Conservation (phyloP, 208 protist species). For the Trypanosoma theileri region DNA sequence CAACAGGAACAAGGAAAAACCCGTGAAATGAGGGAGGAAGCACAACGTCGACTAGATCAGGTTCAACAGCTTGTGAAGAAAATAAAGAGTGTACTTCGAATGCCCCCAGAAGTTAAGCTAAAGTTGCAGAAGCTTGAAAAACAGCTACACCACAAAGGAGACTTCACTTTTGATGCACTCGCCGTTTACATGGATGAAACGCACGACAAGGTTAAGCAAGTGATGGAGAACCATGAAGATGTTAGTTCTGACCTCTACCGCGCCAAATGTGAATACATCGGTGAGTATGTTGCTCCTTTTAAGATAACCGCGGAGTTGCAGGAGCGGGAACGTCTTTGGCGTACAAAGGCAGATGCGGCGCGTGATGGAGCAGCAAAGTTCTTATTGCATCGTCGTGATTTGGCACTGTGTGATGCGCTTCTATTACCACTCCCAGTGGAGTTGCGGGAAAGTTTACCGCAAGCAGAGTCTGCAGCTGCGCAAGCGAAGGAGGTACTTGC, state of each 20-base stretch:
- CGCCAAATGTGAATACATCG: constrained; percentile 18
- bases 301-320: not conserved
- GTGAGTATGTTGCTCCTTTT: constrained; percentile 11
- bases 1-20: not conserved
- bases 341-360: not conserved
- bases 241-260: constrained; percentile 7
- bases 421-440: constrained; percentile 17
- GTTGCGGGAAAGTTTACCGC: constrained; percentile 5
- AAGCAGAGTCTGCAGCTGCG: not conserved
- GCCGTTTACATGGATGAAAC: constrained; percentile 3
- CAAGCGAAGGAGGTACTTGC: constrained; percentile 1
- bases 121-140: constrained; percentile 1
- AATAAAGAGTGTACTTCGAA: constrained; percentile 1
- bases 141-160: not conserved
- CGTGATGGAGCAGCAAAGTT: not conserved
- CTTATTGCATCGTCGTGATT: constrained; percentile 1
- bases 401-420: constrained; percentile 14
- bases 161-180: constrained; percentile 2
- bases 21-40: constrained; percentile 1
- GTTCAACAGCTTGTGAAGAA: constrained; percentile 10
- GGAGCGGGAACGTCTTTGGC: constrained; percentile 8
- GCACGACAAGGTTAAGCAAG: constrained; percentile 1
- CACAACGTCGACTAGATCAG: not conserved
- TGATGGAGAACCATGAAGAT: not conserved
- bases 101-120: constrained; percentile 7